Evolutionary conservation across 371 early-diverging fungal species (phyloP).

Genomic region (Syncephalastrum sp.): DNA sequence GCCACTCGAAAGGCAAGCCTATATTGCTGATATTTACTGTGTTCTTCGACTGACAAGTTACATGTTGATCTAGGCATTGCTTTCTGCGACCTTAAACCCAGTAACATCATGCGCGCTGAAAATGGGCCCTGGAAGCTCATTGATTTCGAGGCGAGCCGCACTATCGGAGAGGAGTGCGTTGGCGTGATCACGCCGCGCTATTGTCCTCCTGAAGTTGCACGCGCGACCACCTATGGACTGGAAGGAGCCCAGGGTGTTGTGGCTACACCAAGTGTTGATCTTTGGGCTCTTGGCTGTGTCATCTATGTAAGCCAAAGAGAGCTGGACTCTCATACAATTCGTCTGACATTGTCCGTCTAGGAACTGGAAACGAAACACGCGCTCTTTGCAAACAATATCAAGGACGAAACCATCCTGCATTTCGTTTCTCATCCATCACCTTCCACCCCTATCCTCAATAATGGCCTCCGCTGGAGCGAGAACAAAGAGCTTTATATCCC

Average conservation of each 20-base stretch:
- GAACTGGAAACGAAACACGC: constrained; percentile 47
- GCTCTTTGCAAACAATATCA: constrained; percentile 39
- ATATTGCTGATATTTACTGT: neutral
- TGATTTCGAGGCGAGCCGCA: constrained; percentile 49
- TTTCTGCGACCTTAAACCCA: constrained; percentile 34
- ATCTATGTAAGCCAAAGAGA: constrained; percentile 26
- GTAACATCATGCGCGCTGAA: constrained; percentile 38
- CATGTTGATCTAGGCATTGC: constrained; percentile 20
- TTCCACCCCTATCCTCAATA: constrained; percentile 45
- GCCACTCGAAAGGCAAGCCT: constrained; percentile 29
- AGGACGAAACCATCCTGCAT: constrained; percentile 50
- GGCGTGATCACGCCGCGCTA: constrained; percentile 27
- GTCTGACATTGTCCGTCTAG: constrained; percentile 5
- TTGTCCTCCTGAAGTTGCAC: constrained; percentile 46
- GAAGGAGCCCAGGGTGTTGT: constrained; percentile 52
- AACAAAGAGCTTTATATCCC: constrained; percentile 49
- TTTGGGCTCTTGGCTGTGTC: constrained; percentile 51
- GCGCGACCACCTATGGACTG: constrained; percentile 48
- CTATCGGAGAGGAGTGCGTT: constrained; percentile 34
- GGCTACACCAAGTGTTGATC: constrained; percentile 45
- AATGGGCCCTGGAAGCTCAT: constrained; percentile 38
- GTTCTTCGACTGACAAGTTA: too few species aligned
- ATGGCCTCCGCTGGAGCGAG: constrained; percentile 48
- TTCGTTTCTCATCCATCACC: constrained; percentile 51
- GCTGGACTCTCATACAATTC: neutral